Evolutionary conservation across 2,329 filamentous ascomycete genomes (phyloP).

Genomic region (Sphaerulina musiva): DNA sequence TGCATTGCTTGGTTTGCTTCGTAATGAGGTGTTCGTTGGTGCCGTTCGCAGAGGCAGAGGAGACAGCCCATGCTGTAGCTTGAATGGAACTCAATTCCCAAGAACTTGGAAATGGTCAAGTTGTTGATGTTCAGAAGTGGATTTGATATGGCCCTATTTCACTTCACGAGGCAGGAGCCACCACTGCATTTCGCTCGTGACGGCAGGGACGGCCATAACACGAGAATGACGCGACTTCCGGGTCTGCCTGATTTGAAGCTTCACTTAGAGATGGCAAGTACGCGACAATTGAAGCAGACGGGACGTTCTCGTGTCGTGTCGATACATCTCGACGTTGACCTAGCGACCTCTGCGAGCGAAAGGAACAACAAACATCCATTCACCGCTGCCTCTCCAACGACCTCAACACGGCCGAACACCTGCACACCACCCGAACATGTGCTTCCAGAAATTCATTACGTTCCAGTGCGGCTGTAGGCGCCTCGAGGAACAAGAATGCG

Average conservation of each 20-base stretch:
- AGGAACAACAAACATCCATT: not conserved
- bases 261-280: too few relatives aligned
- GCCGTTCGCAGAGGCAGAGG: not conserved
- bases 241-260: too few relatives aligned
- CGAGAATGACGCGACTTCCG: too few relatives aligned
- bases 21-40: not conserved
- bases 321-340: too few relatives aligned
- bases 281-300: too few relatives aligned
- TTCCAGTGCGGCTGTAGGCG: constrained; percentile 25
- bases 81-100: not conserved
- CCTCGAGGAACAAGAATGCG: constrained; percentile 15
- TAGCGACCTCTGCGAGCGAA: too few relatives aligned
- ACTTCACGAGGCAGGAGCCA: too few relatives aligned
- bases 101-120: not conserved
- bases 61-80: not conserved
- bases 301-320: too few relatives aligned
- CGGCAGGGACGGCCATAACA: too few relatives aligned
- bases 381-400: not conserved
- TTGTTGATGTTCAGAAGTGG: too few relatives aligned
- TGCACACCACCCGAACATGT: constrained; percentile 21
- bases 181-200: too few relatives aligned
- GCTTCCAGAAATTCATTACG: constrained; percentile 21
- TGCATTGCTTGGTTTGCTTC: not conserved
- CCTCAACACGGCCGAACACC: not conserved
- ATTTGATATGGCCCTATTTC: too few relatives aligned